Percentiles rank a stretch among this genome's conserved stretches.
Conservation (phyloP, 176 grass and related monocot genomes). For the Olyra latifolia region DNA sequence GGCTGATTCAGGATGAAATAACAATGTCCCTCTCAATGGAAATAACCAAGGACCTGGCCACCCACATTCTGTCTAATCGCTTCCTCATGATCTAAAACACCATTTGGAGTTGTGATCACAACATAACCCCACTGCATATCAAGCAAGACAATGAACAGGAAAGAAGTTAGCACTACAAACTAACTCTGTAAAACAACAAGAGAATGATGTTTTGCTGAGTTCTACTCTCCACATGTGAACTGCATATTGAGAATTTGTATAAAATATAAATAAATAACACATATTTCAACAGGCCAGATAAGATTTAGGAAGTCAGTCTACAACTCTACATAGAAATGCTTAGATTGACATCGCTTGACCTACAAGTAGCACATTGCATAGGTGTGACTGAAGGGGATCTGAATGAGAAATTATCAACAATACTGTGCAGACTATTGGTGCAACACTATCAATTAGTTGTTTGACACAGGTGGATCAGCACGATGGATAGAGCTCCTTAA, state of each 20-base stretch:
- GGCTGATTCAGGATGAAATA: background rate
- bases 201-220: background rate
- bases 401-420: background rate
- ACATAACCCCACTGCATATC: slow-evolving; percentile 90
- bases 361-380: background rate
- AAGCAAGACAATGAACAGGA: slow-evolving; percentile 23
- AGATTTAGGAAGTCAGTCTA: background rate
- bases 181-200: background rate
- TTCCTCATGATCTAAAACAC: slow-evolving; percentile 96
- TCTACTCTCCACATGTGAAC: background rate
- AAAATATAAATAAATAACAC: background rate
- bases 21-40: slow-evolving; percentile 40
- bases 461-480: background rate
- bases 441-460: background rate
- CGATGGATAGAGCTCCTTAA: no score
- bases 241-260: background rate
- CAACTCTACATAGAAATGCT: slow-evolving; percentile 14
- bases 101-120: slow-evolving; percentile 85
- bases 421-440: background rate
- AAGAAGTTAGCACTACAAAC: background rate
- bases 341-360: background rate
- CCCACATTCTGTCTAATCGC: slow-evolving; percentile 84
- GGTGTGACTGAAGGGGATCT: background rate
- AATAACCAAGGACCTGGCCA: slow-evolving; percentile 95
- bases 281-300: background rate